Evolutionary conservation across 768 basidiomycete species (phyloP).

Genomic region (Suillus occidentalis): DNA sequence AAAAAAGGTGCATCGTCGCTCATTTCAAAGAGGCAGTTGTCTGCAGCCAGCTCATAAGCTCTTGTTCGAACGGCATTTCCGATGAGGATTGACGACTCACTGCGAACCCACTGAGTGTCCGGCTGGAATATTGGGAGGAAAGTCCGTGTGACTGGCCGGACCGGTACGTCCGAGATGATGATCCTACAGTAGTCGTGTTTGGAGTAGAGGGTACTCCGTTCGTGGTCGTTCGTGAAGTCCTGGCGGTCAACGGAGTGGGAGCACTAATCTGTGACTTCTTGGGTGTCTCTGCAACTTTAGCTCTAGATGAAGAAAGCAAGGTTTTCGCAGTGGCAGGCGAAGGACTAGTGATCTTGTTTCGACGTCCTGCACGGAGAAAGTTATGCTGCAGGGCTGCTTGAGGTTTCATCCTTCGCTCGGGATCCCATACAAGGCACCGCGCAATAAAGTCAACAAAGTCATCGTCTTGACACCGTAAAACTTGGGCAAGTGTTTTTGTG

Average conservation of each 20-base stretch:
- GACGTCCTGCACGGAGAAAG: conserved; percentile 73
- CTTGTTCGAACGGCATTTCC: conserved; percentile 34
- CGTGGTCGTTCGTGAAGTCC: conserved; percentile 55
- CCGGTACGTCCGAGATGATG: conserved; percentile 65
- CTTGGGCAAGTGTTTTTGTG: conserved; percentile 85
- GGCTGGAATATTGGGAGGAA: conserved; percentile 73
- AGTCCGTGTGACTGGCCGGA: conserved; percentile 68
- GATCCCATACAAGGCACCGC: conserved; percentile 98
- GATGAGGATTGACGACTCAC: conserved; percentile 47
- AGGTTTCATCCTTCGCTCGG: conserved; percentile 92
- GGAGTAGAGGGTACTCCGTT: conserved; percentile 61
- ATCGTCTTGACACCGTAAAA: conserved; percentile 90
- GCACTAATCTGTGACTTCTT: conserved; percentile 91
- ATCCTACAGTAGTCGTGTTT: conserved; percentile 54
- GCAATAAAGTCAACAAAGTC: conserved; percentile 96
- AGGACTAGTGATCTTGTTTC: conserved; percentile 45
- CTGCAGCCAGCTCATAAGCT: conserved; percentile 39
- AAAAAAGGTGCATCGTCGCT: conserved; percentile 12
- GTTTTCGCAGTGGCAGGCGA: conserved; percentile 50
- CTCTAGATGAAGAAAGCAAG: conserved; percentile 57
- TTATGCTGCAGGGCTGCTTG: conserved; percentile 90
- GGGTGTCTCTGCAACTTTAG: conserved; percentile 68
- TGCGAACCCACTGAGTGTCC: conserved; percentile 69
- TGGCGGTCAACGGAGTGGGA: conserved; percentile 83
- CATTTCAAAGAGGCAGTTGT: conserved; percentile 34